These are phyloP conservation scores for Lachnellula occidentalis DNA, from an alignment of 2,329 filamentous ascomycete genomes.

Conservation along the genomic window DNA sequence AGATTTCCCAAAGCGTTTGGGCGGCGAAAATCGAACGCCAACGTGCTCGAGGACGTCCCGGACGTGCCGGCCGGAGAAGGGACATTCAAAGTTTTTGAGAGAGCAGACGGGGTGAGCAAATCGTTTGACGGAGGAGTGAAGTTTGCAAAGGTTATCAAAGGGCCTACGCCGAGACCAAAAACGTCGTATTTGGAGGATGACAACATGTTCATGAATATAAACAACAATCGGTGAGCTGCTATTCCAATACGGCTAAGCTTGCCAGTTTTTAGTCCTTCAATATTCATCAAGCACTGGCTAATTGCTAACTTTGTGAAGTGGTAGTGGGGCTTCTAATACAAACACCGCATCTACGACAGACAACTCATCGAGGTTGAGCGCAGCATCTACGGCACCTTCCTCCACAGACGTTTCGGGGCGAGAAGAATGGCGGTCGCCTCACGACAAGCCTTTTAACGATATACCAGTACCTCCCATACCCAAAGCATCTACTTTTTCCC, in stretches of 20 bases:
- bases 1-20: slow-evolving; percentile 31
- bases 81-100: slow-evolving; percentile 33
- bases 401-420: slow-evolving; percentile 26
- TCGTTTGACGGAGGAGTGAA: slow-evolving; percentile 31
- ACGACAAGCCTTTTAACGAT: slow-evolving; percentile 27
- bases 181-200: slow-evolving; percentile 27
- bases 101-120: slow-evolving; percentile 20
- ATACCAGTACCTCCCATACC: slow-evolving; percentile 28
- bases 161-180: slow-evolving; percentile 14
- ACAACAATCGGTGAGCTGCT: slow-evolving; percentile 31
- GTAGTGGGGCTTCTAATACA: slow-evolving; percentile 32
- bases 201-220: slow-evolving; percentile 30
- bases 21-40: slow-evolving; percentile 31
- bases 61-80: slow-evolving; percentile 20
- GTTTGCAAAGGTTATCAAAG: slow-evolving; percentile 18
- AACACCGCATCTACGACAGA: slow-evolving; percentile 32
- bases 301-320: slow-evolving; percentile 24
- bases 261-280: not conserved
- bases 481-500: slow-evolving; percentile 27
- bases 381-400: slow-evolving; percentile 31
- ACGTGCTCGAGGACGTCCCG: slow-evolving; percentile 25
- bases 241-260: not conserved
- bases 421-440: slow-evolving; percentile 28
- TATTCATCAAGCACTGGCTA: not conserved
- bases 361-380: slow-evolving; percentile 32